Conservation (phyloP, 768 basidiomycete genomes). For the Mycena vulgaris region DNA sequence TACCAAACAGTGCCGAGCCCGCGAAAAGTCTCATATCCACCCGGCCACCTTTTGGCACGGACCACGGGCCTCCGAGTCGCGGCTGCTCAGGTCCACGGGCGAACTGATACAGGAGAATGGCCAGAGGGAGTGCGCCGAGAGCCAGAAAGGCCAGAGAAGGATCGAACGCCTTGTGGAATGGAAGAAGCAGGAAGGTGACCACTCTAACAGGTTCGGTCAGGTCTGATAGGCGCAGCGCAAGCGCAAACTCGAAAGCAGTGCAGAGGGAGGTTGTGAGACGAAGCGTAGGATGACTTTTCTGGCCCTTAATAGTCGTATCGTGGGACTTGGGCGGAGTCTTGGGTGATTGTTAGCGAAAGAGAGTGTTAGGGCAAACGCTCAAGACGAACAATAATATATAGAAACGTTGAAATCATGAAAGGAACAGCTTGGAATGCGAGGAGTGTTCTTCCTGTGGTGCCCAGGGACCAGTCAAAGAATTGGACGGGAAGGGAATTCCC, state of each 20-base stretch:
- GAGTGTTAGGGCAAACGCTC: conserved; percentile 36
- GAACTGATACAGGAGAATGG: conserved; percentile 60
- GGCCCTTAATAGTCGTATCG: conserved; percentile 17
- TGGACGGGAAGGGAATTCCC: conserved; percentile 41
- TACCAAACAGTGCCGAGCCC: conserved; percentile 71
- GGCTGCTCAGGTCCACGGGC: conserved; percentile 57
- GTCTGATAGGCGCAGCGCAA: conserved; percentile 69
- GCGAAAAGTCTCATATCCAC: conserved; percentile 63
- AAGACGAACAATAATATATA: conserved; percentile 50
- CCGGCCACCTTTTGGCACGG: conserved; percentile 54
- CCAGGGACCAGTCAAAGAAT: conserved; percentile 59
- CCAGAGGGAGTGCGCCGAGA: conserved; percentile 64
- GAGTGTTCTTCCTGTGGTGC: conserved; percentile 51
- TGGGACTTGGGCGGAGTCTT: conserved; percentile 20
- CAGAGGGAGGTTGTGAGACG: conserved; percentile 59
- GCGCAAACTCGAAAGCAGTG: conserved; percentile 66
- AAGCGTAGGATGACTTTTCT: conserved; percentile 33
- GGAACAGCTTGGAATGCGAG: conserved; percentile 59
- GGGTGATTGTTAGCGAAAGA: conserved; percentile 4
- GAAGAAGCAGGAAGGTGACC: conserved; percentile 67
- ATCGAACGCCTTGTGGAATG: conserved; percentile 66
- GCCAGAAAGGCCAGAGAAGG: conserved; percentile 71
- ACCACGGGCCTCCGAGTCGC: conserved; percentile 61
- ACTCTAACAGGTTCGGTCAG: conserved; percentile 66
- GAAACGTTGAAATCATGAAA: conserved; percentile 48